These are phyloP conservation scores for Paramecium pentaurelia DNA, from an alignment of 73 alveolate species.

Conservation along the genomic window DNA sequence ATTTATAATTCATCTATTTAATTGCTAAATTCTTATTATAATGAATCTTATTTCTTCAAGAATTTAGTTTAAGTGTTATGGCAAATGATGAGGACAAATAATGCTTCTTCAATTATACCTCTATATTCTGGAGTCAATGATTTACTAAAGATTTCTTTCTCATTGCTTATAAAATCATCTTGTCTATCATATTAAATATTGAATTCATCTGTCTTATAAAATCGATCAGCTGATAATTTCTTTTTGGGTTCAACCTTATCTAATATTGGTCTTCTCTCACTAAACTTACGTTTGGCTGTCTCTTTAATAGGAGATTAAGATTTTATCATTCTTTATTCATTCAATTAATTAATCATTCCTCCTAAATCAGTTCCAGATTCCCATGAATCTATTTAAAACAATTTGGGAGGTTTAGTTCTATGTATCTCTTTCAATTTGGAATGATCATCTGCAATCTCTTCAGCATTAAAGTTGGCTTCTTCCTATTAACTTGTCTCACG, in stretches of 20 bases:
- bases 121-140: not conserved
- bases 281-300: not conserved
- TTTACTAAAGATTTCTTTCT: not conserved
- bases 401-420: not conserved
- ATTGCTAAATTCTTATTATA: not conserved
- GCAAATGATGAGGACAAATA: not conserved
- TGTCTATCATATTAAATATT: not conserved
- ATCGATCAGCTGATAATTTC: slow-evolving; percentile 1
- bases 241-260: slow-evolving; percentile 12
- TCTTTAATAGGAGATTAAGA: slow-evolving; percentile 1
- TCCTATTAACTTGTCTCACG: slow-evolving; percentile 33
- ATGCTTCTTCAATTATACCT: not conserved
- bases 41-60: not conserved
- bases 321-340: not conserved
- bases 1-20: not conserved
- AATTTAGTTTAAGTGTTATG: slow-evolving; percentile 8
- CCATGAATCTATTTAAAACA: slow-evolving; percentile 19
- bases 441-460: slow-evolving; percentile 41
- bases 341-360: not conserved
- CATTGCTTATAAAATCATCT: slow-evolving; percentile 3
- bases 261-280: slow-evolving; percentile 15
- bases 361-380: not conserved
- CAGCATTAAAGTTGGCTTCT: slow-evolving; percentile 36
- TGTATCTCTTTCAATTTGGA: slow-evolving; percentile 16
- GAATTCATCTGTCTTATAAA: not conserved